Evolutionary conservation across 257 asterid genomes (phyloP), one percentile per base, ranked within the genome.

Genomic region (Haberlea rhodopensis): DNA sequence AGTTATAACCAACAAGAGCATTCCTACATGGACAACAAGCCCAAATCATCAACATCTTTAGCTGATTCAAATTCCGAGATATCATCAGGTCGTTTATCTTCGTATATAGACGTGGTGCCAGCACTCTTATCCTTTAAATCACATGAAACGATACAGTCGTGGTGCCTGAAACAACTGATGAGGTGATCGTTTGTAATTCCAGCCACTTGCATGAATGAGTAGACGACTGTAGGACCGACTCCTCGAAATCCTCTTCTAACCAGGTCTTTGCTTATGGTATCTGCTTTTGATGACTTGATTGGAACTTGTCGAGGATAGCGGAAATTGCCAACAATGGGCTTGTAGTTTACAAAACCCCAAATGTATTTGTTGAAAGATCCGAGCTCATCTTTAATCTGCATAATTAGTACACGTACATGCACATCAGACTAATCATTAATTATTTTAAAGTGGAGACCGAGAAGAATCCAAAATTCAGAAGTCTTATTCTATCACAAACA

Each of bases 111-210:
- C 25, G 54, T 40, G 34, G 74, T 56, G 63, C 61, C 79, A 54
- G 73, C 85, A 26, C 68, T 77, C 74, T 80, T 82, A 20, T 75
- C 81, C 28, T 16, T 60, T 70, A 52, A 66, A 62, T 82, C 84
- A 31, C 68, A 73, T 31, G 62, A 77, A 60, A 71, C 70, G 53
- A 76, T n/a, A 66, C 97, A 92, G 9, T 89, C 94, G 19, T 71
- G 82, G 64, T 80, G 83, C 75, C 95, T 79, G 90, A 84, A 92
- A 79, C 99, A 92, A 62, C 77, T 85, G 74, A 79, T 70, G 66
- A 92, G 91, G 73, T 92, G 99, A 71, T 92, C 99, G n/a, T 89
- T 90, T 34, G 97, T 87, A 21, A 92, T 79, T 67, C 99, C 99
- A 48, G 88, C 84, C 20, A 73, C 96, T 75, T 92, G 99, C 97